Base-by-base conservation (phyloP, 1,284 basidiomycete species). In the Laetiporus sulphureus region DNA sequence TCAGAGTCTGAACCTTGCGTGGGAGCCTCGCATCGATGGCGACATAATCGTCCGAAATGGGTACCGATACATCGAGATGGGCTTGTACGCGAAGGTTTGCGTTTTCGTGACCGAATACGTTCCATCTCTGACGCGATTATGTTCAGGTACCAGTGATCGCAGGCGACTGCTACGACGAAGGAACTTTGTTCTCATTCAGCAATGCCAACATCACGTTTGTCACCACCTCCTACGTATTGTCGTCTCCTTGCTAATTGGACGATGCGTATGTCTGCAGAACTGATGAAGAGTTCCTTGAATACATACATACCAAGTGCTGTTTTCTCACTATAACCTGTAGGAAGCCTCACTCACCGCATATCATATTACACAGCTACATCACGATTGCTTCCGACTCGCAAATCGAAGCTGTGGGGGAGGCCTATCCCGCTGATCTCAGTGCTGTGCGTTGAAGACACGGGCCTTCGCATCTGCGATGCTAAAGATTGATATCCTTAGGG, bases 1-100 rank as follows among this genome's bases (percentile, higher is more conserved):
- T 21, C 32, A 29, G 11, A 55, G 52, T 35, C 44, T 32, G 23
- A 39, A 40, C n/a, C 43, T 61, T 5, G 52, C 61, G 4, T 68
- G 58, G 58, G 37, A 58, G 3, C 66, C 66, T 5, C 52, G 60
- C 5, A 57, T 59, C 7, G 67, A 68, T 42, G 65, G 61, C 11
- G 51, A 46, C 10, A 55, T 61, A 40, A 38, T 67, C 5, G 10
- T 32, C 15, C 37, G 31, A 6, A 35, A 18, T 22, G 37, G 37
- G 18, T 11, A 18, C 23, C 20, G 27, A 22, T 40, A 44, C 16
- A 13, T 44, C 13, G 18, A 34, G 18, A 8, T 20, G 32, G 38
- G 42, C 6, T 12, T 24, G 12, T 38, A 35, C 34, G 42, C 42
- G 1, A 44, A 44, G 27, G 42, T 44, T 19, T 5, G 31, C 12